Percentiles rank a stretch among this genome's conserved stretches.
Conservation (phyloP, 2,329 filamentous ascomycete species). For the Teratosphaeria nubilosa region DNA sequence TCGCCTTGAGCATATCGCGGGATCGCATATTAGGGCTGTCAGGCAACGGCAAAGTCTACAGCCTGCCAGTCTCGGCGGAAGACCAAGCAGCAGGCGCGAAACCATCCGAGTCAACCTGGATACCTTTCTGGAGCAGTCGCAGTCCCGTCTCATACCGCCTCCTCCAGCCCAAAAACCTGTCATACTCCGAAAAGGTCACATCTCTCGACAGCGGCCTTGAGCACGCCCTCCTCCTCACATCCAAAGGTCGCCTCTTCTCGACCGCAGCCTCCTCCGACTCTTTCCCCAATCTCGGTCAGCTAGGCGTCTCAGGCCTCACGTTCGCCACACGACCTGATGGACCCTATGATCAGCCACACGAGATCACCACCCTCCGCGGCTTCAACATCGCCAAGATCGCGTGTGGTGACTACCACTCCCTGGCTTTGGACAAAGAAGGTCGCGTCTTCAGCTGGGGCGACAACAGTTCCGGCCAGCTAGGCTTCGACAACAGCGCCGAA, state of each 20-base stretch:
- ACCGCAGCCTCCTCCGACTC: conserved; percentile 69
- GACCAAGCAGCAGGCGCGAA: conserved; percentile 62
- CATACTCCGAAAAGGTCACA: conserved; percentile 61
- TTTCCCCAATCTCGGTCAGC: conserved; percentile 74
- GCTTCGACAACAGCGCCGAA: conserved; percentile 59
- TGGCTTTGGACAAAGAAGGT: conserved; percentile 66
- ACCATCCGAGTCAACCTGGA: conserved; percentile 55
- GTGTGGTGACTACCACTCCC: conserved; percentile 75
- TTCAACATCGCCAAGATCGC: conserved; percentile 67
- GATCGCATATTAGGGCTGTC: conserved; percentile 77
- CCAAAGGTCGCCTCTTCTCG: conserved; percentile 74
- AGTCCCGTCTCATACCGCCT: conserved; percentile 60
- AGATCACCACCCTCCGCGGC: conserved; percentile 60
- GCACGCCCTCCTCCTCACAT: conserved; percentile 78
- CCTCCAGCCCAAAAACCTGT: conserved; percentile 55
- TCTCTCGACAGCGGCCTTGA: conserved; percentile 71
- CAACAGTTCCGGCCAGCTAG: conserved; percentile 83
- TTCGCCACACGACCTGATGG: conserved; percentile 70
- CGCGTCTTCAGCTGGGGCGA: conserved; percentile 82
- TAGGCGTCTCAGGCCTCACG: conserved; percentile 73
- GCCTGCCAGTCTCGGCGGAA: conserved; percentile 62
- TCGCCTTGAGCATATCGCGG: conserved; percentile 63
- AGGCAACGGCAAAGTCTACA: conserved; percentile 69
- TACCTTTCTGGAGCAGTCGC: conserved; percentile 58
- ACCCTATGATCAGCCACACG: conserved; percentile 71